Conservation (phyloP, 208 protist species). For the Crithidia fasciculata region DNA sequence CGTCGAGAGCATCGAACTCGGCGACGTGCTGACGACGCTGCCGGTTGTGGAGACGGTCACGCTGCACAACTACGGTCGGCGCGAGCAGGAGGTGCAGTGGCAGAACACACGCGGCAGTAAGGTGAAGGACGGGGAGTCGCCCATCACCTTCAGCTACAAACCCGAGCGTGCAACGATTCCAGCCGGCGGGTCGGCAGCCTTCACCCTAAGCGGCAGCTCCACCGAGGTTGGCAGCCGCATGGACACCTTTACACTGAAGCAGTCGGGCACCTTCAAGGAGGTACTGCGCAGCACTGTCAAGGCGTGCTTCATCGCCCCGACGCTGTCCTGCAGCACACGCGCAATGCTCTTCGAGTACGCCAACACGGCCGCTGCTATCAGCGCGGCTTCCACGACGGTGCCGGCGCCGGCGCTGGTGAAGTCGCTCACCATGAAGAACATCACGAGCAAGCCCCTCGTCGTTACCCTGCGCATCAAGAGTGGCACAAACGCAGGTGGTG, state of each 20-base stretch:
- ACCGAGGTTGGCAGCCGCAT: slow-evolving; percentile 54
- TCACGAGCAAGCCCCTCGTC: slow-evolving; percentile 79
- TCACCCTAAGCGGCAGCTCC: slow-evolving; percentile 68
- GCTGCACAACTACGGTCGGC: slow-evolving; percentile 91
- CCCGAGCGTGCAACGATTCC: slow-evolving; percentile 85
- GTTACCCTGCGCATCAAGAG: slow-evolving; percentile 61
- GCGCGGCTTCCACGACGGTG: background rate
- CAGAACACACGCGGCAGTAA: slow-evolving; percentile 65
- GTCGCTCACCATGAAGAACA: slow-evolving; percentile 91
- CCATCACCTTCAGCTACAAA: slow-evolving; percentile 76
- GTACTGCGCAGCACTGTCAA: slow-evolving; percentile 74
- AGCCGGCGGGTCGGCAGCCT: slow-evolving; percentile 49
- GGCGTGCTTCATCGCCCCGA: slow-evolving; percentile 87
- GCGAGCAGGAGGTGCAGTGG: slow-evolving; percentile 92
- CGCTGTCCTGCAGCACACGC: slow-evolving; percentile 80
- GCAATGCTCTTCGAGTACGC: slow-evolving; percentile 88
- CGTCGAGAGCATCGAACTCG: slow-evolving; percentile 78
- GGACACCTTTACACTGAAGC: slow-evolving; percentile 88
- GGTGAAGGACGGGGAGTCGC: slow-evolving; percentile 68
- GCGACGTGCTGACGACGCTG: slow-evolving; percentile 90
- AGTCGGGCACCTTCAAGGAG: slow-evolving; percentile 77
- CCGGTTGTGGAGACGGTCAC: slow-evolving; percentile 52
- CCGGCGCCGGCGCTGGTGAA: slow-evolving; percentile 38
- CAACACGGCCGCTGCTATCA: slow-evolving; percentile 36
- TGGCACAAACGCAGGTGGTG: slow-evolving; percentile 12